Base-by-base conservation (phyloP, 2,329 filamentous ascomycete species). In the Penicillium sp. region DNA sequence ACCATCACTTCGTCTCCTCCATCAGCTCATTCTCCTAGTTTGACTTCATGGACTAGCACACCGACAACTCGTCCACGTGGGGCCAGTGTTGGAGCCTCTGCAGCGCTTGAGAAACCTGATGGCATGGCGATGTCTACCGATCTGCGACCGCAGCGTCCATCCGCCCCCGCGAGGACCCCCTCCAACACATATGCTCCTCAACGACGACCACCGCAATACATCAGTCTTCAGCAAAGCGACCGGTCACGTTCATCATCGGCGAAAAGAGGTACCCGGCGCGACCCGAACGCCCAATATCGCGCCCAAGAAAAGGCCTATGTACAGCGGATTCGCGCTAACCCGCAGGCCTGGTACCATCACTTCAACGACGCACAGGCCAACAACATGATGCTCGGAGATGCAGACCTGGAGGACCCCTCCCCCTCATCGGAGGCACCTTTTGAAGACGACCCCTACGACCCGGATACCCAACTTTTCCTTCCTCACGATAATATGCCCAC, bases 291-390 rank as follows among this genome's bases (percentile, higher is more conserved):
- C 52, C 86, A 89, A 65, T 91, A 91, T 71, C 81, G 90, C 59
- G 90, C 91, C 48, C 92, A 98, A 76, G 93, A 98, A 75, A 91
- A 93, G 72, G 93, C 93, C 56, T 99, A 99, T 72, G 89, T 98
- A 33, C 92, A 96, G 75, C 88, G 93, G 66, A 85, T 98, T 69
- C 88, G 92, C 57, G 91, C 96, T 71, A 91, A 95, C 64, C 85
- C 87, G 44, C 83, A 84, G 60, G 88, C 91, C 64, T 95, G 93
- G 78, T 90, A 92, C 67, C 77, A 78, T 62, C 75, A 80, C 61
- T 71, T 74, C 53, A 66, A 70, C 27, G 88, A 92, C 55, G 81
- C 87, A 13, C 89, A 90, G 64, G 85, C 87, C 2, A 86, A 87
- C 43, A 87, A 84, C 61, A 78, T 91, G 62, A 85, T 83, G 58